These are phyloP conservation scores for Piloderma croceum DNA, from an alignment of 768 basidiomycete genomes.

Conservation along the genomic window DNA sequence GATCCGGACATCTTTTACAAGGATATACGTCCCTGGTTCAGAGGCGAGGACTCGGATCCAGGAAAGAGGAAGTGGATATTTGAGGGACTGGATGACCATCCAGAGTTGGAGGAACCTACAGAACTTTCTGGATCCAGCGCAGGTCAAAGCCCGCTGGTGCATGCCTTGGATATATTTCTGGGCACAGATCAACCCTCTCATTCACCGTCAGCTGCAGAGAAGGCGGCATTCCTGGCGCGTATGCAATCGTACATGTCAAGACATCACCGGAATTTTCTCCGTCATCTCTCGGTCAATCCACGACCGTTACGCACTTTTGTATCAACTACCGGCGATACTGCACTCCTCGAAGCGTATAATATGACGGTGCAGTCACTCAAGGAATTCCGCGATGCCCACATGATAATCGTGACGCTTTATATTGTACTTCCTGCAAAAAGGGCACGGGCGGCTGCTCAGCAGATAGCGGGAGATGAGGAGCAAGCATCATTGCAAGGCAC, in stretches of 20 bases:
- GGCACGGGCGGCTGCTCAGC: constrained; percentile 18
- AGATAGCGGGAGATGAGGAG: constrained; percentile 15
- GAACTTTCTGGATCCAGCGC: constrained; percentile 55
- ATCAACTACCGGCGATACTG: constrained; percentile 12
- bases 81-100: constrained; percentile 36
- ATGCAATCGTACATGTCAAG: constrained; percentile 84
- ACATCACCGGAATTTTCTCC: constrained; percentile 72
- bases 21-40: constrained; percentile 58
- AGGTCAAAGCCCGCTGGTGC: constrained; percentile 57
- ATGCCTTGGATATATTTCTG: constrained; percentile 49
- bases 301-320: constrained; percentile 60
- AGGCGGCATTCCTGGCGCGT: constrained; percentile 47
- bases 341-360: constrained; percentile 56
- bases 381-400: constrained; percentile 69
- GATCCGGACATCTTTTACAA: constrained; percentile 51
- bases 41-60: constrained; percentile 42
- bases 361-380: constrained; percentile 59
- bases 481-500: constrained; percentile 53
- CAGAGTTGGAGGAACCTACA: constrained; percentile 23
- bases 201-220: constrained; percentile 23
- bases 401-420: constrained; percentile 68
- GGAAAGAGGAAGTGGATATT: constrained; percentile 33
- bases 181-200: constrained; percentile 40
- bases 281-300: constrained; percentile 55
- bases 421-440: constrained; percentile 65